These are phyloP conservation scores for Xerocomus amazonicus DNA, from an alignment of 1,284 basidiomycete genomes.

Conservation along the genomic window DNA sequence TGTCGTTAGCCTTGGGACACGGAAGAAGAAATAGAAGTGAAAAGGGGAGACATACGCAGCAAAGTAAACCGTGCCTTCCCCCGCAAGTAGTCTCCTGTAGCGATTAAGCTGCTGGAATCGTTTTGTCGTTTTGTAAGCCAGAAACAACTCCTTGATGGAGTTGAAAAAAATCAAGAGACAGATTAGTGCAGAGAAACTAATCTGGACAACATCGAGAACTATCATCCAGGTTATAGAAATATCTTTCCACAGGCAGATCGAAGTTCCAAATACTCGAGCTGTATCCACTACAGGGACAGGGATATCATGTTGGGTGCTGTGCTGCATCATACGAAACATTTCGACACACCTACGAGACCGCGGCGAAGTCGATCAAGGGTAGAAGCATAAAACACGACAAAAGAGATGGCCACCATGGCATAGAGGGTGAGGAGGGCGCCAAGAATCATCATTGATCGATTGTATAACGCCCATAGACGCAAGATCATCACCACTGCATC, in stretches of 20 bases:
- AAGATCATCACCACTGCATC: neutral
- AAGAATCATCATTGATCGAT: neutral
- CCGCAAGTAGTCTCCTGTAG: neutral
- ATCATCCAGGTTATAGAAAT: neutral
- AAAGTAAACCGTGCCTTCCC: neutral
- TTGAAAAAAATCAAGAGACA: neutral
- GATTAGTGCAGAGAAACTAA: neutral
- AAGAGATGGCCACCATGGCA: no score
- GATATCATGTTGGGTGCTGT: neutral
- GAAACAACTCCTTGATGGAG: neutral
- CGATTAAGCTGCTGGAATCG: neutral
- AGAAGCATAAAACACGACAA: no score
- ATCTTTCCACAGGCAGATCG: neutral
- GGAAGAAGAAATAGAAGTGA: neutral
- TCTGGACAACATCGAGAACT: neutral
- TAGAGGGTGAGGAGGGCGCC: neutral
- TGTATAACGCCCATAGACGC: neutral
- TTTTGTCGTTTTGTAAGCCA: neutral
- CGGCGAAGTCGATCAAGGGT: neutral
- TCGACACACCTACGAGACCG: neutral
- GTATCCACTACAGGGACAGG: neutral
- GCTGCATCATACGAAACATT: neutral
- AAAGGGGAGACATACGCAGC: neutral
- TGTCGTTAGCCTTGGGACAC: neutral
- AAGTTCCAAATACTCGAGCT: neutral